Evolutionary conservation across 768 basidiomycete genomes (phyloP).

Genomic region (Tulasnella sp.): DNA sequence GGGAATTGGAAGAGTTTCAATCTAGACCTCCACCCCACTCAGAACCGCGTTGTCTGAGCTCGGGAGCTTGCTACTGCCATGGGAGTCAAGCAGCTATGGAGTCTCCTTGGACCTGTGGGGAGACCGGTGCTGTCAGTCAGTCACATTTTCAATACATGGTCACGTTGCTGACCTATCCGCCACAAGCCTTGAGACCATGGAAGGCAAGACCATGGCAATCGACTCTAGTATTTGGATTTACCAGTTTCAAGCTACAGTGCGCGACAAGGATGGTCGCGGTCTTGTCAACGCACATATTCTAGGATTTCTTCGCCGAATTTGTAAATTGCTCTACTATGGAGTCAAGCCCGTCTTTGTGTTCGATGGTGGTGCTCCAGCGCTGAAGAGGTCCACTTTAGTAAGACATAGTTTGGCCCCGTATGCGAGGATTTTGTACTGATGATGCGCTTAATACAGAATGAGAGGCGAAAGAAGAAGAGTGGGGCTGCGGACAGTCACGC

Average conservation of each 20-base stretch:
- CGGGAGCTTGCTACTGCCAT: constrained; percentile 31
- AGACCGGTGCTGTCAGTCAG: constrained; percentile 74
- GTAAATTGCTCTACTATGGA: constrained; percentile 91
- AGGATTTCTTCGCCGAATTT: constrained; percentile 80
- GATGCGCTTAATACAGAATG: constrained; percentile 40
- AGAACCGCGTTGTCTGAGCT: background rate
- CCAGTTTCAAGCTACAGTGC: constrained; percentile 99
- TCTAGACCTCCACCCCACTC: background rate
- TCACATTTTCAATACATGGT: background rate
- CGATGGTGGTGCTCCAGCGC: constrained; percentile 85
- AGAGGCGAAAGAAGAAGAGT: constrained; percentile 80
- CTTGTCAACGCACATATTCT: constrained; percentile 89
- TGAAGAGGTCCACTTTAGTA: constrained; percentile 86
- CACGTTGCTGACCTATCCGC: background rate
- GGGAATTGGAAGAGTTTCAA: background rate
- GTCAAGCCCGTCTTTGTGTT: constrained; percentile 99
- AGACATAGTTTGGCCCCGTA: constrained; percentile 22
- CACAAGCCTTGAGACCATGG: constrained; percentile 77
- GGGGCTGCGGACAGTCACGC: constrained; percentile 80
- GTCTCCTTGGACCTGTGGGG: constrained; percentile 81
- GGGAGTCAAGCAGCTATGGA: constrained; percentile 98
- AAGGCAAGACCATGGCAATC: constrained; percentile 92
- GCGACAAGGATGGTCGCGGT: constrained; percentile 87
- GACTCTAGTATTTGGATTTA: constrained; percentile 99
- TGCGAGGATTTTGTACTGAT: constrained; percentile 10